These are phyloP conservation scores for Sicyos edulis DNA, from an alignment of 306 rosid species.

Conservation along the genomic window DNA sequence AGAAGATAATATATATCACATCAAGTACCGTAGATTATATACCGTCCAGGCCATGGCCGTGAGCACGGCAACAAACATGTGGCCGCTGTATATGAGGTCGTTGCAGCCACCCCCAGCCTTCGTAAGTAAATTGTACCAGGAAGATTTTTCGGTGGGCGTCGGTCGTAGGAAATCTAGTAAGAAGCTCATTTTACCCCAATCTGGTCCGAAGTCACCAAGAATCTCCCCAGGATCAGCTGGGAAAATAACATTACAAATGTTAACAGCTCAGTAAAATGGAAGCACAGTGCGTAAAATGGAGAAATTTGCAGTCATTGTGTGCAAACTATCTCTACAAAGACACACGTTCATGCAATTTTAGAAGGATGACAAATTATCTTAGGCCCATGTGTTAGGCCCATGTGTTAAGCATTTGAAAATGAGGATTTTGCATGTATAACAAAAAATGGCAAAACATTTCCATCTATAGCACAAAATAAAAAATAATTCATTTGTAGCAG, in stretches of 20 bases:
- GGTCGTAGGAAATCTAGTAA: slow-evolving; percentile 74
- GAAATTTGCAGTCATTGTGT: too few relatives aligned
- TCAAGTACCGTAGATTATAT: slow-evolving; percentile 19
- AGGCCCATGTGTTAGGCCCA: too few relatives aligned
- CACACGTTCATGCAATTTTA: too few relatives aligned
- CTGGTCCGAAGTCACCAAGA: slow-evolving; percentile 44
- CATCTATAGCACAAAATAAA: too few relatives aligned
- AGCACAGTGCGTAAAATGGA: background rate
- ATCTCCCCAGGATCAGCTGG: slow-evolving; percentile 59
- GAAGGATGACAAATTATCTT: too few relatives aligned
- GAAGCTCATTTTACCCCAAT: slow-evolving; percentile 87
- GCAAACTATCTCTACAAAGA: too few relatives aligned
- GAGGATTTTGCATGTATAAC: too few relatives aligned
- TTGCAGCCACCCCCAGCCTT: slow-evolving; percentile 97
- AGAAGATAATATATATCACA: background rate
- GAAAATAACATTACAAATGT: slow-evolving; percentile 22
- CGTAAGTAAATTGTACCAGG: slow-evolving; percentile 73
- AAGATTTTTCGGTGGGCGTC: slow-evolving; percentile 53
- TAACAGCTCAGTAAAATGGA: slow-evolving; percentile 2
- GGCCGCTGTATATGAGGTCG: slow-evolving; percentile 91
- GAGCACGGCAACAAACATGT: slow-evolving; percentile 89
- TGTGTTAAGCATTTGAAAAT: too few relatives aligned
- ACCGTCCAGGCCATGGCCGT: slow-evolving; percentile 99
- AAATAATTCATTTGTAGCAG: too few relatives aligned
- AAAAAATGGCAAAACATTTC: too few relatives aligned